Conservation (phyloP, 2,329 filamentous ascomycete species). For the Microcyclospora tardicrescens region DNA sequence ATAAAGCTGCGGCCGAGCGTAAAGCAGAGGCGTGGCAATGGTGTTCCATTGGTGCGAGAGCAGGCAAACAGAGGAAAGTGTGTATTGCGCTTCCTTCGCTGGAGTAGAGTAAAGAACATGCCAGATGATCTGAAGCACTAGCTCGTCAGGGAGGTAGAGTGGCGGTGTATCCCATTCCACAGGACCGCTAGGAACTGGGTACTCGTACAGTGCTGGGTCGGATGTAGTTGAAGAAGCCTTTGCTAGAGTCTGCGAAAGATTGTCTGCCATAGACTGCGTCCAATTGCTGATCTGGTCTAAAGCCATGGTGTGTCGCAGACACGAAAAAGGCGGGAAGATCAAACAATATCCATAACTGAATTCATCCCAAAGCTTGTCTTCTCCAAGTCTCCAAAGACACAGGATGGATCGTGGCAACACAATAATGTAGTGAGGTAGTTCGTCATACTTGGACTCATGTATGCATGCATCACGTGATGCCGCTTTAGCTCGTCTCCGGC, state of each 20-base stretch:
- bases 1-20: constrained; percentile 38
- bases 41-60: constrained; percentile 46
- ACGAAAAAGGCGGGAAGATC: no score
- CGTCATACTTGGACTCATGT: no score
- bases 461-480: neutral
- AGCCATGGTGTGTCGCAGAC: constrained; percentile 14
- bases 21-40: constrained; percentile 38
- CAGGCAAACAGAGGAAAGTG: constrained; percentile 40
- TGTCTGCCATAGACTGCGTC: constrained; percentile 24
- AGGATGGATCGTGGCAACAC: no score
- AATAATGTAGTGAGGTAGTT: no score
- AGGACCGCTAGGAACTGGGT: neutral
- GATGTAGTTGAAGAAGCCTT: neutral
- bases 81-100: constrained; percentile 28
- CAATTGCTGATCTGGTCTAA: constrained; percentile 24
- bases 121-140: constrained; percentile 39
- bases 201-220: neutral
- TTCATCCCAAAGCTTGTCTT: no score
- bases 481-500: neutral
- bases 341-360: no score
- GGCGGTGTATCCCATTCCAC: constrained; percentile 12
- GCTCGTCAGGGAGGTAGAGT: constrained; percentile 40
- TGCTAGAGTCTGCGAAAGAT: constrained; percentile 13
- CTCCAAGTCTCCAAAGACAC: no score
- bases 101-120: constrained; percentile 7